Evolutionary conservation across 2,329 filamentous ascomycete species (phyloP).

Genomic region (Thielaviopsis cerberus): DNA sequence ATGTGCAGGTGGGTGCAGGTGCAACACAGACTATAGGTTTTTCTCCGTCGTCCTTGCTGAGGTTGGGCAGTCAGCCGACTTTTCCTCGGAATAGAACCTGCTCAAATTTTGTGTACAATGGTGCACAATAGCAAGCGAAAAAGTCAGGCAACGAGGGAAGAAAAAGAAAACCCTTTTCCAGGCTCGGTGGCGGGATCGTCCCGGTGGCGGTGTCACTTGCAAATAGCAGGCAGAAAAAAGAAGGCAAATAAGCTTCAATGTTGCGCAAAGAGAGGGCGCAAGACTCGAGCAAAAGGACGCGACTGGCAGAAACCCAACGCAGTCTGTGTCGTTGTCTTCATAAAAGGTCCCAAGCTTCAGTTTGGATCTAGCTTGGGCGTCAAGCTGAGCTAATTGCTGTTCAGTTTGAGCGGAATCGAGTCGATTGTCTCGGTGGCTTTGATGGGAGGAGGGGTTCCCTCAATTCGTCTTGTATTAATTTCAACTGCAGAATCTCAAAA

Average conservation of each 20-base stretch:
- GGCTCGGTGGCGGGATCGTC: background rate
- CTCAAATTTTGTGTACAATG: background rate
- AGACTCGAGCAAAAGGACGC: background rate
- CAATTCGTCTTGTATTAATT: background rate
- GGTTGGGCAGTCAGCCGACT: background rate
- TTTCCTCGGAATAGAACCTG: background rate
- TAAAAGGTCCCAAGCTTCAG: too few relatives aligned
- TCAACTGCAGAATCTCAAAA: background rate
- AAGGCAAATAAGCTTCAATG: background rate
- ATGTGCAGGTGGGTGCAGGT: background rate
- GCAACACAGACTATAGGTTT: background rate
- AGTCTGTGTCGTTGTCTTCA: background rate
- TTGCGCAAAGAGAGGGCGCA: background rate
- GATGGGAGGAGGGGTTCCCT: background rate
- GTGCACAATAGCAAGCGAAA: background rate
- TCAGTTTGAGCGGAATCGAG: background rate
- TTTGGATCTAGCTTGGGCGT: background rate
- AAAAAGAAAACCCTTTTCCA: background rate
- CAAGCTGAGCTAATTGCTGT: too few relatives aligned
- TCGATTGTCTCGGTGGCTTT: background rate
- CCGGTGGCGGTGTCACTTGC: background rate
- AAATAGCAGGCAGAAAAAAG: background rate
- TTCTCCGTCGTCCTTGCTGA: background rate
- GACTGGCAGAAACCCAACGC: background rate
- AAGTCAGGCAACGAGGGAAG: background rate